Conservation (phyloP, 2,329 filamentous ascomycete genomes). For the Aspergillus latus region DNA sequence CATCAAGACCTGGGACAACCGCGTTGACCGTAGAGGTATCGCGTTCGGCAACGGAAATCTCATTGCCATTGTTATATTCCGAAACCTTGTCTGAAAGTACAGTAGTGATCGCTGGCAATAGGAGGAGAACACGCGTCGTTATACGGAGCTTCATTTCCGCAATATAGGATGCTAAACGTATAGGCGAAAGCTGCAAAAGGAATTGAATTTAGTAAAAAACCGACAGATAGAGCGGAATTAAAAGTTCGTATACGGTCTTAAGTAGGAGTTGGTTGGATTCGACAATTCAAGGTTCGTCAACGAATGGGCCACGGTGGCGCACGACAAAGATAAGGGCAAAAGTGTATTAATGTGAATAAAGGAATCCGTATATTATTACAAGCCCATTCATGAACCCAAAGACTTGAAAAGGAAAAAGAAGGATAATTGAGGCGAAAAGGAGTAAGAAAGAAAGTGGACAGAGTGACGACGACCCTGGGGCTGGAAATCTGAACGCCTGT, state of each 20-base stretch:
- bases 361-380: background rate
- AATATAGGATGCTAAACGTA: conserved; percentile 3
- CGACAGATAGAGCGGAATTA: background rate
- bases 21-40: conserved; percentile 14
- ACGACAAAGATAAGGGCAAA: background rate
- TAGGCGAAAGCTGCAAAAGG: background rate
- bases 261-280: background rate
- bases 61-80: conserved; percentile 16
- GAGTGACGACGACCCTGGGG: conserved; percentile 8
- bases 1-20: conserved; percentile 23
- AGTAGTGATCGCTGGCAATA: conserved; percentile 35
- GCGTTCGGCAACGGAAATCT: conserved; percentile 15
- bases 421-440: conserved; percentile 11
- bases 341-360: background rate
- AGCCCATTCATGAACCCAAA: background rate
- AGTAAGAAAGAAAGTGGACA: conserved; percentile 7
- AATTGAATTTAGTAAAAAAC: background rate
- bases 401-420: conserved; percentile 1
- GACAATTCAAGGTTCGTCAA: conserved; percentile 7
- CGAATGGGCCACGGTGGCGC: conserved; percentile 18
- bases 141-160: conserved; percentile 36
- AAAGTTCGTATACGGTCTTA: conserved; percentile 3
- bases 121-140: conserved; percentile 35
- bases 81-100: conserved; percentile 24
- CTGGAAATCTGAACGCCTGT: conserved; percentile 6